These are phyloP conservation scores for Ceratocystis papillata DNA, from an alignment of 2,329 filamentous ascomycete genomes.

Conservation along the genomic window DNA sequence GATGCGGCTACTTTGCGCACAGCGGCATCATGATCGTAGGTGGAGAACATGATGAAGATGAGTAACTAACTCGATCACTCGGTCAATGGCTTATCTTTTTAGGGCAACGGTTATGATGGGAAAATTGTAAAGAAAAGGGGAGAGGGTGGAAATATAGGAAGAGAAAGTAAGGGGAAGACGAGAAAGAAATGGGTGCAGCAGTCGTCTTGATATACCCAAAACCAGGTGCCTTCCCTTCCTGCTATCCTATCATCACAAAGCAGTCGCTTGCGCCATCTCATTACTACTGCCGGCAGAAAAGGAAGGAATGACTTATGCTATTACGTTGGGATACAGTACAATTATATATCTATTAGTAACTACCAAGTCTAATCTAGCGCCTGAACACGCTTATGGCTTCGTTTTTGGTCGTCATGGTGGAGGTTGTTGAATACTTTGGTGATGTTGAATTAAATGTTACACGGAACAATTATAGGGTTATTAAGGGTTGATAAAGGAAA, in stretches of 20 bases:
- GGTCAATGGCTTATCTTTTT: no score
- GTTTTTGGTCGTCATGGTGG: no score
- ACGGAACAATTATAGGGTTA: background rate
- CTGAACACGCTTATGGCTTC: background rate
- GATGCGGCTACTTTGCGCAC: conserved; percentile 37
- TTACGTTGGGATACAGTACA: background rate
- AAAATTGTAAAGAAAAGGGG: background rate
- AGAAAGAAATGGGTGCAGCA: conserved; percentile 26
- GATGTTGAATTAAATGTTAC: background rate
- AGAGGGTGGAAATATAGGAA: background rate
- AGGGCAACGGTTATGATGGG: no score
- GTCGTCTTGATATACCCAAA: background rate
- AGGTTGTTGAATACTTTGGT: background rate
- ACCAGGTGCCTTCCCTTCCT: background rate
- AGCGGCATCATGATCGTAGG: conserved; percentile 35
- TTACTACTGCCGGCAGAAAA: background rate
- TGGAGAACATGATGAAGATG: background rate
- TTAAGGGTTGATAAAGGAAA: background rate
- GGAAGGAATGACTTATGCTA: background rate
- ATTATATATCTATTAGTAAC: background rate
- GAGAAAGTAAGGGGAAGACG: conserved; percentile 22
- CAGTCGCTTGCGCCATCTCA: background rate
- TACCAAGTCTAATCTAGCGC: background rate
- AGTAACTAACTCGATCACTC: no score
- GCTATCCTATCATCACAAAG: background rate